These are phyloP conservation scores for Torulaspora microellipsoides DNA, from an alignment of 805 yeast species.

Conservation along the genomic window DNA sequence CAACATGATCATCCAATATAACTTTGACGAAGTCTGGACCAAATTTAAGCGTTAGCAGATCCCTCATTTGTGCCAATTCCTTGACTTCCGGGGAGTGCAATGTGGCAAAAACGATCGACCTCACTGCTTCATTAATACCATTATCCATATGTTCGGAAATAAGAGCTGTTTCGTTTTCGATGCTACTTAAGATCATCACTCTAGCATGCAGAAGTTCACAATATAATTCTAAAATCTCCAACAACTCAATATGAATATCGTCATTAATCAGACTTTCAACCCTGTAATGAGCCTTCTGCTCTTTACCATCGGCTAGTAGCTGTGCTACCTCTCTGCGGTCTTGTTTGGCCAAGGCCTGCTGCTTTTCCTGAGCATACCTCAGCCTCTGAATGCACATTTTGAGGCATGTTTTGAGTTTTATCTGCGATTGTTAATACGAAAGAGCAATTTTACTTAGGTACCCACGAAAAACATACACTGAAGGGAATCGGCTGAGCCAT, in stretches of 20 bases:
- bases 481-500: constrained; percentile 21
- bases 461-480: constrained; percentile 13
- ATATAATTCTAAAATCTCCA: constrained; percentile 75
- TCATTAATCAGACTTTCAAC: constrained; percentile 82
- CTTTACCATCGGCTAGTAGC: constrained; percentile 62
- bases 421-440: constrained; percentile 12
- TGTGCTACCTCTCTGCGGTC: constrained; percentile 69
- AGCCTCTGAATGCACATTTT: constrained; percentile 71
- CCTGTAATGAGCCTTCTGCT: constrained; percentile 74
- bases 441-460: background rate
- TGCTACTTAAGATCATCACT: constrained; percentile 52
- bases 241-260: constrained; percentile 71
- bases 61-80: constrained; percentile 59
- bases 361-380: constrained; percentile 68
- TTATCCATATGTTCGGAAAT: constrained; percentile 32
- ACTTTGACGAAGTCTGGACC: constrained; percentile 61
- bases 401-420: constrained; percentile 32
- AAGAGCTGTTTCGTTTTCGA: constrained; percentile 32
- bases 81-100: constrained; percentile 66
- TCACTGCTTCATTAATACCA: constrained; percentile 70
- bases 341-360: constrained; percentile 69
- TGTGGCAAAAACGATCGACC: constrained; percentile 62
- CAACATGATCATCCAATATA: constrained; percentile 27
- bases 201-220: constrained; percentile 79
- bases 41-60: constrained; percentile 55